Conservation (phyloP, 768 basidiomycete species). For the Saitozyma sp. region DNA sequence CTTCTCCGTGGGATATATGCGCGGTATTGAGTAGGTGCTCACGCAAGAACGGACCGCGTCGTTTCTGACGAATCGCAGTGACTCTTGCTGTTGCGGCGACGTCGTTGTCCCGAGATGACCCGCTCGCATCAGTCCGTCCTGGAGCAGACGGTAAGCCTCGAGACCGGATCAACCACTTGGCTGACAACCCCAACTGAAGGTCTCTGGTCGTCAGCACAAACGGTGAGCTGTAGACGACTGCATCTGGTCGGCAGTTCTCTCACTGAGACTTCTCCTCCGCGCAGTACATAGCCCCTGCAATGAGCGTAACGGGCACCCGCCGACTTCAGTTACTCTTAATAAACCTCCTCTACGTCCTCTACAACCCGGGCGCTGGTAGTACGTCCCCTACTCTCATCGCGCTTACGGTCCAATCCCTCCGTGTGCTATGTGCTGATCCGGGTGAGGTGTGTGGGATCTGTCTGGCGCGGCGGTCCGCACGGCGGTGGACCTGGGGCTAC, state of each 20-base stretch:
- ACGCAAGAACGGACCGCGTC: too few relatives aligned
- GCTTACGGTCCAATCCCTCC: too few relatives aligned
- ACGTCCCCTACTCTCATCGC: neutral
- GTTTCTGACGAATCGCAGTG: neutral
- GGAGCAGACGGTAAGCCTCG: constrained; percentile 1
- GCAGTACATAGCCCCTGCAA: neutral
- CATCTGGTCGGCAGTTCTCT: neutral
- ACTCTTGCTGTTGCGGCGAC: constrained; percentile 14
- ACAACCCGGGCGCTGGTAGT: constrained; percentile 20
- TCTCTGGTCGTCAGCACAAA: neutral
- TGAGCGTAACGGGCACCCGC: neutral
- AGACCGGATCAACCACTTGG: neutral
- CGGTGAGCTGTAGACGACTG: neutral
- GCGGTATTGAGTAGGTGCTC: neutral
- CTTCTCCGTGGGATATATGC: neutral
- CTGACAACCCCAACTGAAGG: neutral
- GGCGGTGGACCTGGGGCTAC: constrained; percentile 16
- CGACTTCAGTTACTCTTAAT: constrained; percentile 17
- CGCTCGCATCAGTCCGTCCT: constrained; percentile 1
- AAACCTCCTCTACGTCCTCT: constrained; percentile 18
- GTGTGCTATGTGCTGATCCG: neutral
- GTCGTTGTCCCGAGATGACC: neutral
- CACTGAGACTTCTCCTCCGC: neutral
- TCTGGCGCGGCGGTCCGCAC: constrained; percentile 15
- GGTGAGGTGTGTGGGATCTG: constrained; percentile 18